Conservation (phyloP, 148 eudicot genomes). For the Rhododendron henanense region DNA sequence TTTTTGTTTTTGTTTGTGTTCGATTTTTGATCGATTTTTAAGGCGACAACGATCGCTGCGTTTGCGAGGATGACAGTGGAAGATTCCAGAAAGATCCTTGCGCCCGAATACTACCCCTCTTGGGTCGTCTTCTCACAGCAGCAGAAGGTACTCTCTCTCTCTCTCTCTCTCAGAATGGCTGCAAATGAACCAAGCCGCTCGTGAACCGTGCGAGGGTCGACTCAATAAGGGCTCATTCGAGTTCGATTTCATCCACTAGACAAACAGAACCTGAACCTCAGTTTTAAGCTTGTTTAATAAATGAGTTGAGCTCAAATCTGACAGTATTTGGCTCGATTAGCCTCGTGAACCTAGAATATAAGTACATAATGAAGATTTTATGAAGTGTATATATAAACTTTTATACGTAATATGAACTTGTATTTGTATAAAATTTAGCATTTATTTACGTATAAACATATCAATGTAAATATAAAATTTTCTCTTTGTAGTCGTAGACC, state of each 20-base stretch:
- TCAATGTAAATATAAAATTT: neutral
- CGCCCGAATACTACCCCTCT: conserved; percentile 81
- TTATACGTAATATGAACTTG: neutral
- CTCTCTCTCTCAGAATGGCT: neutral
- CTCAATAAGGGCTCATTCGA: neutral
- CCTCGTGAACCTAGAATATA: neutral
- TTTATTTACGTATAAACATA: neutral
- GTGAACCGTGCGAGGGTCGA: neutral
- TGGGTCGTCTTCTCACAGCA: conserved; percentile 92
- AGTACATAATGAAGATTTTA: neutral
- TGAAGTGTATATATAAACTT: too few relatives aligned
- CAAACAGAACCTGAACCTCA: neutral
- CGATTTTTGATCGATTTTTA: neutral
- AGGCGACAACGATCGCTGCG: conserved; percentile 84
- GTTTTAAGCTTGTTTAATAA: neutral
- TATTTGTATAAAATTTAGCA: neutral
- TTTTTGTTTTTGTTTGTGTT: neutral
- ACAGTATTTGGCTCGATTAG: neutral
- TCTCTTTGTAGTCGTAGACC: neutral
- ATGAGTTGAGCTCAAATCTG: neutral
- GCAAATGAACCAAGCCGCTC: neutral
- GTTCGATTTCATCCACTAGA: neutral
- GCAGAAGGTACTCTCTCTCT: conserved; percentile 55
- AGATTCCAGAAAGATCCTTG: conserved; percentile 84
- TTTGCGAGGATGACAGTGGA: conserved; percentile 93